These are phyloP conservation scores for Amanita pallidorosea DNA, from an alignment of 768 basidiomycete genomes.

Conservation along the genomic window DNA sequence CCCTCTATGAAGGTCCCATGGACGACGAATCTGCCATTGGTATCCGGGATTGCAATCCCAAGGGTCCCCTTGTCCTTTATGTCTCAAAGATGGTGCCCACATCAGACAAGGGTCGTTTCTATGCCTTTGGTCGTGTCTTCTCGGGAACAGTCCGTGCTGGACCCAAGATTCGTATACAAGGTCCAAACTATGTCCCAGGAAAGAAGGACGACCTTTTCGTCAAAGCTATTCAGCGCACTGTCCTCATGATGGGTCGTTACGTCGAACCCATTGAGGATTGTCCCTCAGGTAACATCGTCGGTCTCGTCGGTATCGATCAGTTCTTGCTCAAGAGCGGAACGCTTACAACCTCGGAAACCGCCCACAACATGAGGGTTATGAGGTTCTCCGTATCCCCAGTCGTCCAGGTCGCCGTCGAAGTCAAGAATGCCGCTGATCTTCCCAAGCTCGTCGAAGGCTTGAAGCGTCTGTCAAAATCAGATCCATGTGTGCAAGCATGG, in stretches of 20 bases:
- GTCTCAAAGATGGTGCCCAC: constrained; percentile 99
- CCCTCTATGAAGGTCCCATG: constrained; percentile 99
- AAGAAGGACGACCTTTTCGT: constrained; percentile 98
- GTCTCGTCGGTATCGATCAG: constrained; percentile 99
- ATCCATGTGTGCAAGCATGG: constrained; percentile 97
- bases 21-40: constrained; percentile 98
- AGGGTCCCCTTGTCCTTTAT: constrained; percentile 93
- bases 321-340: constrained; percentile 99
- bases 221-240: constrained; percentile 97
- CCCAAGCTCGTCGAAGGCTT: constrained; percentile 99
- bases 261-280: constrained; percentile 99
- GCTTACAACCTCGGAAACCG: constrained; percentile 93
- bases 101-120: constrained; percentile 99
- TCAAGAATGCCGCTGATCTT: constrained; percentile 98
- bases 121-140: constrained; percentile 99
- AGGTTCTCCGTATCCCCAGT: constrained; percentile 99
- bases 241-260: constrained; percentile 99
- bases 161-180: constrained; percentile 98
- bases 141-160: constrained; percentile 95
- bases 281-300: constrained; percentile 96
- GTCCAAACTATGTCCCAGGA: constrained; percentile 96
- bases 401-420: constrained; percentile 98
- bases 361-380: constrained; percentile 99
- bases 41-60: constrained; percentile 97
- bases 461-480: constrained; percentile 99